Evolutionary conservation across 768 basidiomycete genomes (phyloP).

Genomic region (Cubamyces sp.): DNA sequence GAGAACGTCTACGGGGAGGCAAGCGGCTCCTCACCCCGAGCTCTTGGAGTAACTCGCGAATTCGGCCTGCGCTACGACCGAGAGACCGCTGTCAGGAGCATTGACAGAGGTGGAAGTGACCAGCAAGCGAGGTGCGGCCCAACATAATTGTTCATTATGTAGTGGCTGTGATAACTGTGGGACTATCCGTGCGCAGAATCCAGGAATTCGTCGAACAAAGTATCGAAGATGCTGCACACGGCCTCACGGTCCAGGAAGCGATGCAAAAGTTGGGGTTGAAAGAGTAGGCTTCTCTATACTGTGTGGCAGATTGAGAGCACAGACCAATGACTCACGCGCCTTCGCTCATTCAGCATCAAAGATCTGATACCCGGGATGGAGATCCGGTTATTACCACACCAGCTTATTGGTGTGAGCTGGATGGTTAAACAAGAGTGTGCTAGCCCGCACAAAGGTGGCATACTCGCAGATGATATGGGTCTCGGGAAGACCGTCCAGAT

Average conservation of each 20-base stretch:
- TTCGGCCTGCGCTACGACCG: constrained; percentile 56
- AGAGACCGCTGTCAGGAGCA: constrained; percentile 49
- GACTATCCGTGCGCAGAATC: constrained; percentile 42
- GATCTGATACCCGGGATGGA: constrained; percentile 71
- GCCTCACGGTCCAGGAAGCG: constrained; percentile 54
- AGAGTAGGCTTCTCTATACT: constrained; percentile 42
- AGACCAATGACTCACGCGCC: not conserved
- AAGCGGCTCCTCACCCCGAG: not conserved
- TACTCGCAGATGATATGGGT: constrained; percentile 77
- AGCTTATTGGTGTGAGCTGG: constrained; percentile 80
- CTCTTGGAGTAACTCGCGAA: constrained; percentile 1
- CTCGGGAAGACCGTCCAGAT: constrained; percentile 77
- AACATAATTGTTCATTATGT: not conserved
- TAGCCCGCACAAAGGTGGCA: constrained; percentile 56
- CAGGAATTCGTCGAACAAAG: constrained; percentile 64
- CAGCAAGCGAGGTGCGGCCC: constrained; percentile 56
- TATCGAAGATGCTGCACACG: constrained; percentile 60
- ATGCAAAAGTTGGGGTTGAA: constrained; percentile 55
- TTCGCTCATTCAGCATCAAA: constrained; percentile 46
- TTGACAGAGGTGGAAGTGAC: constrained; percentile 63
- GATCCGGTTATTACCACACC: constrained; percentile 72
- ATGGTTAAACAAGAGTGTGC: constrained; percentile 69
- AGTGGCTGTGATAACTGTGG: not conserved
- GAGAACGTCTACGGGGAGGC: constrained; percentile 4
- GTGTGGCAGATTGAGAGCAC: not conserved